Percentiles rank a stretch among this genome's conserved stretches.
Conservation (phyloP, 176 grass and related monocot genomes). For the Zea mays region DNA sequence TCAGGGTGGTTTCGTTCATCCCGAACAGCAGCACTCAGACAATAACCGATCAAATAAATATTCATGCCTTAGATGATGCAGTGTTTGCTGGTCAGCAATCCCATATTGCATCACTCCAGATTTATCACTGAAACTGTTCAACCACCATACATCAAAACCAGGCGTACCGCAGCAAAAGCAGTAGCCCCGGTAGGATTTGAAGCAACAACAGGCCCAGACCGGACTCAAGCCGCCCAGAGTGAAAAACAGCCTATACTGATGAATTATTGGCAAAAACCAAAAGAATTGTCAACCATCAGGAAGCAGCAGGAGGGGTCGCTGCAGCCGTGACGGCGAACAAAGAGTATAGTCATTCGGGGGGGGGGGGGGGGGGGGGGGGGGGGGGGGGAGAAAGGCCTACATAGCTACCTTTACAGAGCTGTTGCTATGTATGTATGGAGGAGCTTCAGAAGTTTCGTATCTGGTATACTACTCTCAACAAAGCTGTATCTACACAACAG, state of each 20-base stretch:
- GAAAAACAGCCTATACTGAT: conserved; percentile 41
- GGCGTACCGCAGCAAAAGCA: conserved; percentile 18
- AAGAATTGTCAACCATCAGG: conserved; percentile 45
- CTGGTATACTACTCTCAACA: conserved; percentile 47
- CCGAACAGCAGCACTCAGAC: not conserved
- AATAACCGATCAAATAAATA: not conserved
- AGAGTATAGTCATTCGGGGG: conserved; percentile 29
- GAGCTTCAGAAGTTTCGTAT: conserved; percentile 44
- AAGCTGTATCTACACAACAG: conserved; percentile 49
- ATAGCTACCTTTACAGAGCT: conserved; percentile 64
- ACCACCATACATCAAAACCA: conserved; percentile 41
- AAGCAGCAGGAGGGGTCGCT: conserved; percentile 28
- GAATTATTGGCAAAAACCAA: conserved; percentile 52
- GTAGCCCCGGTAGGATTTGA: not conserved
- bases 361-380: not conserved
- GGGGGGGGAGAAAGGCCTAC: conserved; percentile 12
- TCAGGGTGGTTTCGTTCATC: not conserved
- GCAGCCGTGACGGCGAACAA: conserved; percentile 35
- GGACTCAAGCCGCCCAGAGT: conserved; percentile 4
- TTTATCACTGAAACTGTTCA: conserved; percentile 31
- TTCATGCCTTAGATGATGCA: conserved; percentile 27
- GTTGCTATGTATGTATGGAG: conserved; percentile 53
- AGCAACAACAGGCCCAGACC: conserved; percentile 12
- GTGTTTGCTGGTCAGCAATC: conserved; percentile 49
- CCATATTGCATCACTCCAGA: conserved; percentile 54